A percentile compares a stretch with the other conserved stretches of the same genome.
phyloP scores from a whole-genome alignment of 1,284 basidiomycete species.

The Fomitopsis betulina region DNA sequence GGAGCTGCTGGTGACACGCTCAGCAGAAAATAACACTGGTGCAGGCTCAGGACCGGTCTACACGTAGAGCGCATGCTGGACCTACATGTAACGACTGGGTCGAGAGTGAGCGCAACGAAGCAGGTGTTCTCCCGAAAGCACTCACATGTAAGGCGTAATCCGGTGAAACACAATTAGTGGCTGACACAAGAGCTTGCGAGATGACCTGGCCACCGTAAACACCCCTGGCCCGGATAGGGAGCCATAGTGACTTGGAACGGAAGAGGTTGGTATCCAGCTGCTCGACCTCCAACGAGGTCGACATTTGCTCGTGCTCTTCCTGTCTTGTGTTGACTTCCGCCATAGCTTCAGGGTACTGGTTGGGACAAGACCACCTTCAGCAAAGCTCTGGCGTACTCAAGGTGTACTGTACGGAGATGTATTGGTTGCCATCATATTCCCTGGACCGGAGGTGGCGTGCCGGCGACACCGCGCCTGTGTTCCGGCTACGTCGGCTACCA shows the following conservation, averaged over 20 bases:
- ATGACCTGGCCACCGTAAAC: conserved; percentile 93
- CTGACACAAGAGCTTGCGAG: conserved; percentile 80
- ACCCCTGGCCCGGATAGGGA: conserved; percentile 64
- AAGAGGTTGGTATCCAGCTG: conserved; percentile 74
- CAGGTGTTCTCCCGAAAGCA: conserved; percentile 8
- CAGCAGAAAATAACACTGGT: conserved; percentile 76
- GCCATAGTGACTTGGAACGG: conserved; percentile 69
- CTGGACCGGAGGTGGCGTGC: no score
- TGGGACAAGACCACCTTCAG: not conserved
- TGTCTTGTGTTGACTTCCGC: conserved; percentile 14
- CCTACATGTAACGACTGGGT: conserved; percentile 68
- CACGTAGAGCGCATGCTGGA: conserved; percentile 1
- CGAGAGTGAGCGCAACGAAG: conserved; percentile 8
- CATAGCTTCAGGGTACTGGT: conserved; percentile 12
- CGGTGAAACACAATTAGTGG: conserved; percentile 68
- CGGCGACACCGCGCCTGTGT: no score
- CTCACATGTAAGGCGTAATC: conserved; percentile 72
- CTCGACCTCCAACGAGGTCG: conserved; percentile 73
- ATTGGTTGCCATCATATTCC: no score
- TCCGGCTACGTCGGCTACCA: no score
- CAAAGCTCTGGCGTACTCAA: not conserved
- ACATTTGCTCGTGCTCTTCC: conserved; percentile 45
- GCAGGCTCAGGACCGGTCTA: not conserved
- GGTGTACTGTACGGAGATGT: not conserved
- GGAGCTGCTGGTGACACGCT: conserved; percentile 75